phyloP scores from a whole-genome alignment of 169 alveolate genomes.

The Plasmodium relictum region DNA sequence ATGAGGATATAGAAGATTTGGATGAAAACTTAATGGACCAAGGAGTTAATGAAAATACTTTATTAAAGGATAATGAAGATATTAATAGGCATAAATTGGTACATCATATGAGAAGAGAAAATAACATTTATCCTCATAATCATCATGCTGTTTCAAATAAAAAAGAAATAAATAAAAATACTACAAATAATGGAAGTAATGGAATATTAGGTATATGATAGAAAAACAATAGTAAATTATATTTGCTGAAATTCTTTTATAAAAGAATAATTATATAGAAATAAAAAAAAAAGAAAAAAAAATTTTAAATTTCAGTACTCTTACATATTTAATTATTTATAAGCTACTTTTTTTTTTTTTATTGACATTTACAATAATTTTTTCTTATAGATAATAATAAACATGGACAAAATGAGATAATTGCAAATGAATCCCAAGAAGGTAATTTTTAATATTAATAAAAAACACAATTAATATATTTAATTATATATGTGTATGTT shows the following conservation, averaged over 20 bases:
- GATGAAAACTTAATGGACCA: constrained; percentile 23
- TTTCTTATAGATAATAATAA: too few species aligned
- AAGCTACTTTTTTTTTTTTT: too few species aligned
- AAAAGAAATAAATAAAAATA: not conserved
- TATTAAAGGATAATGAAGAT: constrained; percentile 27
- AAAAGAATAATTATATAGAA: not conserved
- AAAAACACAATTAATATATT: too few species aligned
- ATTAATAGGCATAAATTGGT: constrained; percentile 12
- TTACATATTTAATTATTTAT: too few species aligned
- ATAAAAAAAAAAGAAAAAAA: not conserved
- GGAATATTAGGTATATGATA: not conserved
- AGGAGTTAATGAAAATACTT: constrained; percentile 47
- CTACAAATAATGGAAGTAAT: not conserved
- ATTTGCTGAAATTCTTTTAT: too few species aligned
- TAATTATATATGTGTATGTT: too few species aligned
- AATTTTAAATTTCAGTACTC: not conserved
- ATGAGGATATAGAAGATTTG: not conserved
- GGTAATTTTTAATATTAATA: too few species aligned
- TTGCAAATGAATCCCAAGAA: too few species aligned
- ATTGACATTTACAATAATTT: too few species aligned
- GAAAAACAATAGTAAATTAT: not conserved
- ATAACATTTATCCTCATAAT: constrained; percentile 30
- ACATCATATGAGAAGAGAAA: constrained; percentile 46
- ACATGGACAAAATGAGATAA: too few species aligned
- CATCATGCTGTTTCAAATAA: constrained; percentile 9